phyloP scores from a whole-genome alignment of 2,329 filamentous ascomycete species.

The Ophiosphaerella korrae region DNA sequence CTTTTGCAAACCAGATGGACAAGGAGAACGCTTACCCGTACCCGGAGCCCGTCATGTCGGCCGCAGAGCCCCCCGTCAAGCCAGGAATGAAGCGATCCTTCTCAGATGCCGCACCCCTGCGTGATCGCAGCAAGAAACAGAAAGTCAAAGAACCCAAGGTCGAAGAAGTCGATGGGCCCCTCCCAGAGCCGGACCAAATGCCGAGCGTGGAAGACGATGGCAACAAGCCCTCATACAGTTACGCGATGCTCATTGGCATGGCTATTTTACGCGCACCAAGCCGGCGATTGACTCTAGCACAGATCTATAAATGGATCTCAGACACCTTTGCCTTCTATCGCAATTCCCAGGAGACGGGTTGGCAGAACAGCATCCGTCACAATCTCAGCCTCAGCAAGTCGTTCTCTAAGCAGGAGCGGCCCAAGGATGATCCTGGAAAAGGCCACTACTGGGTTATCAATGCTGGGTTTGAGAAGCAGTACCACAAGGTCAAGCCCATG shows the following conservation, averaged over 20 bases:
- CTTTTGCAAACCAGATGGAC: constrained; percentile 51
- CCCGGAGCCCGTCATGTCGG: constrained; percentile 42
- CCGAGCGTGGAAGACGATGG: constrained; percentile 83
- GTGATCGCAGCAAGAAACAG: constrained; percentile 73
- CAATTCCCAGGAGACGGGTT: constrained; percentile 80
- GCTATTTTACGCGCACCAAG: constrained; percentile 86
- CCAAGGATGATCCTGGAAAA: constrained; percentile 96
- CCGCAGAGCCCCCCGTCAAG: constrained; percentile 37
- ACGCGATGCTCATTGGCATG: constrained; percentile 95
- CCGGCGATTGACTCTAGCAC: constrained; percentile 82
- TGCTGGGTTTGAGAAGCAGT: constrained; percentile 84
- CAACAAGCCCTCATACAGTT: constrained; percentile 87
- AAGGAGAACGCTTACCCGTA: constrained; percentile 55
- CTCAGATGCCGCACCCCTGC: constrained; percentile 74
- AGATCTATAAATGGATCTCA: constrained; percentile 99
- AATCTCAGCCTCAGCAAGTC: constrained; percentile 97
- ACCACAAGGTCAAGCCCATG: constrained; percentile 82
- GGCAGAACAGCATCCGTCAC: constrained; percentile 99
- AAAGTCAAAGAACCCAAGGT: constrained; percentile 61
- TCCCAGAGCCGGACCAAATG: constrained; percentile 80
- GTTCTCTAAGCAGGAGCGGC: constrained; percentile 92
- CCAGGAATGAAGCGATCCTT: constrained; percentile 62
- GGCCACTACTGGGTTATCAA: constrained; percentile 97
- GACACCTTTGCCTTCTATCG: constrained; percentile 86
- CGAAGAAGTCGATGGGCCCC: constrained; percentile 50